phyloP scores from a whole-genome alignment of 768 basidiomycete genomes.

The Leccinum pellstonianum region DNA sequence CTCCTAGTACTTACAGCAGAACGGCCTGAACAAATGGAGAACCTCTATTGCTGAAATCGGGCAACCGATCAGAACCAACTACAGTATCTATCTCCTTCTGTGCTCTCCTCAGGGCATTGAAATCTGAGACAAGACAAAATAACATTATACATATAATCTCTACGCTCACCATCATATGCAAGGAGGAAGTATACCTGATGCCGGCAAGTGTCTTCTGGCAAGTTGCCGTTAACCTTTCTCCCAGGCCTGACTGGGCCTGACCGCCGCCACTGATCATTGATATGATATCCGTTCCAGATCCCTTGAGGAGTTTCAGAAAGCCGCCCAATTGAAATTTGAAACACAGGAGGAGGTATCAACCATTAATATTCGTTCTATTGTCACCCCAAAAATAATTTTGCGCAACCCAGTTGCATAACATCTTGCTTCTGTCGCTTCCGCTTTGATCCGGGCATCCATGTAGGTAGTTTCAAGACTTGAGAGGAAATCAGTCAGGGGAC shows the following conservation, averaged over 20 bases:
- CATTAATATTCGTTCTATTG: constrained; percentile 16
- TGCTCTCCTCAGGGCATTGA: constrained; percentile 14
- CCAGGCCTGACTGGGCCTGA: constrained; percentile 12
- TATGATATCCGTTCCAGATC: constrained; percentile 12
- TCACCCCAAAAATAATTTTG: constrained; percentile 22
- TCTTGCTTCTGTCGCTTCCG: no score
- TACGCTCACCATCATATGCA: constrained; percentile 20
- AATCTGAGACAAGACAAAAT: constrained; percentile 1
- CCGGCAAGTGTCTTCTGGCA: constrained; percentile 18
- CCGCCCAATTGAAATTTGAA: background rate
- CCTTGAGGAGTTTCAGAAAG: constrained; percentile 8
- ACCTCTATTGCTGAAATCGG: constrained; percentile 18
- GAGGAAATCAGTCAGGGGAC: background rate
- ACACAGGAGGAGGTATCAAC: constrained; percentile 5
- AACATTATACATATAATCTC: background rate
- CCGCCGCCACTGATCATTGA: constrained; percentile 22
- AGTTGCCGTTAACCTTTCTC: constrained; percentile 16
- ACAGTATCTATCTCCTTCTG: constrained; percentile 27
- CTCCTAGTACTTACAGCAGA: constrained; percentile 11
- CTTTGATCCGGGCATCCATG: no score
- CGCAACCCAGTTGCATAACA: background rate
- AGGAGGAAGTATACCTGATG: constrained; percentile 20
- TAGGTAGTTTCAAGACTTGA: no score
- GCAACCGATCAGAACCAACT: constrained; percentile 19
- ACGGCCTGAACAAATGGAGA: constrained; percentile 28